Evolutionary conservation across 495 filamentous ascomycete genomes (phyloP), one percentile per base, ranked within the genome.

Genomic region (Venustampulla echinocandica): DNA sequence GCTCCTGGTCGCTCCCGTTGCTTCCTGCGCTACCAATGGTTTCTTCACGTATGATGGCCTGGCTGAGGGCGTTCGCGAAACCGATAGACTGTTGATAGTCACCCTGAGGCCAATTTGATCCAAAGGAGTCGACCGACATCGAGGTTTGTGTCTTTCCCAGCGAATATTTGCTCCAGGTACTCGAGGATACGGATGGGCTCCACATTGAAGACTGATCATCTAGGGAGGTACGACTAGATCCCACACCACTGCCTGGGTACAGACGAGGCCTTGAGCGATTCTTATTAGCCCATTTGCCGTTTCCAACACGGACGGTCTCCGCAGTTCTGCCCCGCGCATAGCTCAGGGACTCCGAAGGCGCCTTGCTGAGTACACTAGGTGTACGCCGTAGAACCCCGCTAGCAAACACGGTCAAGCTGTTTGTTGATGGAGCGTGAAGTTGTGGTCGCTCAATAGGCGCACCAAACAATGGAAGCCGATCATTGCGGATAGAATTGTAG

Each of bases 11-110:
- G 23, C 47, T 54, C 13, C 49, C 37, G 73, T 70, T 15, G 62
- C 75, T 42, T 70, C 73, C 42, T 69, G 41, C 13, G 69, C 73
- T 21, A 66, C 71, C 44, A 5, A 79, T 71, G 34, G 76, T 73
- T 55, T 97, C 92, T 58, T 96, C 93, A 17, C 93, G 82, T 50
- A 95, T 95, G 55, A 97, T 98, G 14, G 92, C 92, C 59, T 94
- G 93, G 53, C 86, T 94, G 2, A 99, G 75, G 13, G 92, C 92
- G 65, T 95, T 97, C 30, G 93, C 92, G 60, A 99, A 99, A 0
- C 92, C 92, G 57, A 99, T 95, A 0, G 89, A 93, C 58, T 94
- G 89, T 56, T 95, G 87, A 57, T 90, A 96, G 56, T 93, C 92
- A 19, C 80, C 81, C 21, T 80, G 80, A 2, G 80, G 81, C 63